These are phyloP conservation scores for Cinnamomum micranthum DNA, from an alignment of 164 flowering plant genomes.

Conservation along the genomic window DNA sequence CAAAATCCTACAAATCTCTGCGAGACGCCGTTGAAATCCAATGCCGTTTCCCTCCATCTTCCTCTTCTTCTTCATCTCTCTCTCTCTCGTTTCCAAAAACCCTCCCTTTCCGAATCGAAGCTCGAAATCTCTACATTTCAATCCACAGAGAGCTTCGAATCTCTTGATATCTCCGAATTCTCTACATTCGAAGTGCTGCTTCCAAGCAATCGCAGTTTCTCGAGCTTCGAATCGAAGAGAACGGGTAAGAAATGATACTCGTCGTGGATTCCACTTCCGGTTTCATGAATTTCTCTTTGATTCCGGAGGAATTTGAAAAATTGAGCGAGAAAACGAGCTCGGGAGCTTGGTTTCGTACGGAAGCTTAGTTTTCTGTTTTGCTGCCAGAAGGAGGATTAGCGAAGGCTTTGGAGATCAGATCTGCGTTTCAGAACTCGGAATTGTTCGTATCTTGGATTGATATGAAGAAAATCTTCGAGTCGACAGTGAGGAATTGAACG, in stretches of 20 bases:
- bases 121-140: neutral
- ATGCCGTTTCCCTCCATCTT: neutral
- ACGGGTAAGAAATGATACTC: neutral
- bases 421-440: neutral
- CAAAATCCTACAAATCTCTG: neutral
- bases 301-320: neutral
- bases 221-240: neutral
- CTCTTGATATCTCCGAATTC: neutral
- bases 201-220: neutral
- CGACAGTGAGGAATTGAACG: neutral
- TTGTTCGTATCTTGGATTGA: neutral
- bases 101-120: neutral
- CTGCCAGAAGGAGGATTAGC: neutral
- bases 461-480: neutral
- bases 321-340: neutral
- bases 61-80: neutral
- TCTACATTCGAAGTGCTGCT: neutral
- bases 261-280: neutral
- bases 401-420: neutral
- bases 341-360: neutral
- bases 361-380: neutral
- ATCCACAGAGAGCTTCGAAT: neutral
- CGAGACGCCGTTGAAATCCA: neutral
- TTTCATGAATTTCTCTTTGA: neutral
- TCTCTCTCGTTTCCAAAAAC: too few relatives aligned